Conservation (phyloP, 2,329 filamentous ascomycete genomes). For the Venturia aucupariae region DNA sequence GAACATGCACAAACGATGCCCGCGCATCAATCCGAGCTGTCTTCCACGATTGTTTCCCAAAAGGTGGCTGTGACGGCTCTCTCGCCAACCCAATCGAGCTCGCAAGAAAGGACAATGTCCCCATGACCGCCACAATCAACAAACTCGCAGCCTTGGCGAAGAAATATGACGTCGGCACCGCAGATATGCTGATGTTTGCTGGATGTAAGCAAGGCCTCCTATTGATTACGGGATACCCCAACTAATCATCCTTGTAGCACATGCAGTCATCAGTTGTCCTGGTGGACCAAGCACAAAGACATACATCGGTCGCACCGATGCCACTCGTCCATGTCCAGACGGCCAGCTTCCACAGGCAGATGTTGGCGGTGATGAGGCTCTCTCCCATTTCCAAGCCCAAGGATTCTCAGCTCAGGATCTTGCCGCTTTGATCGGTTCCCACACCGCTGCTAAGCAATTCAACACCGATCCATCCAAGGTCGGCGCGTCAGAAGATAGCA, state of each 20-base stretch:
- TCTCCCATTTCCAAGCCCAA: constrained; percentile 41
- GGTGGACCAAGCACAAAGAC: constrained; percentile 43
- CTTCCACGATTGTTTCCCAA: constrained; percentile 25
- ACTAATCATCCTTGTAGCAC: constrained; percentile 22
- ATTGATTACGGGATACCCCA: neutral
- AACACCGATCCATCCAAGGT: constrained; percentile 32
- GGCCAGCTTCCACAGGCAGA: constrained; percentile 26
- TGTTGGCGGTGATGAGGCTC: constrained; percentile 33
- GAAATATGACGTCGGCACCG: constrained; percentile 30
- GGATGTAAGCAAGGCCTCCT: constrained; percentile 20
- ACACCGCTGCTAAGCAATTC: constrained; percentile 41
- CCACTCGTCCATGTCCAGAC: constrained; percentile 12
- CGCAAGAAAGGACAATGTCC: constrained; percentile 33
- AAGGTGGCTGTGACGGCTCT: constrained; percentile 34
- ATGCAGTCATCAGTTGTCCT: constrained; percentile 42
- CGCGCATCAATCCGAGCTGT: constrained; percentile 26
- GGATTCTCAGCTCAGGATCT: constrained; percentile 42
- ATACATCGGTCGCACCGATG: constrained; percentile 26
- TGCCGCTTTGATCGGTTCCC: constrained; percentile 46
- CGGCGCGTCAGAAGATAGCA: constrained; percentile 15
- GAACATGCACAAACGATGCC: constrained; percentile 25
- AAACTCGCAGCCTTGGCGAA: constrained; percentile 31
- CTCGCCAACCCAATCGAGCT: constrained; percentile 31
- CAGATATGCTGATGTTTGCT: constrained; percentile 19
- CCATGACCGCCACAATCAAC: constrained; percentile 34